Percentiles rank a stretch among this genome's conserved stretches.
Evolutionary conservation across 75 land plant species (phyloP).

Genomic region (Selaginella moellendorffii): DNA sequence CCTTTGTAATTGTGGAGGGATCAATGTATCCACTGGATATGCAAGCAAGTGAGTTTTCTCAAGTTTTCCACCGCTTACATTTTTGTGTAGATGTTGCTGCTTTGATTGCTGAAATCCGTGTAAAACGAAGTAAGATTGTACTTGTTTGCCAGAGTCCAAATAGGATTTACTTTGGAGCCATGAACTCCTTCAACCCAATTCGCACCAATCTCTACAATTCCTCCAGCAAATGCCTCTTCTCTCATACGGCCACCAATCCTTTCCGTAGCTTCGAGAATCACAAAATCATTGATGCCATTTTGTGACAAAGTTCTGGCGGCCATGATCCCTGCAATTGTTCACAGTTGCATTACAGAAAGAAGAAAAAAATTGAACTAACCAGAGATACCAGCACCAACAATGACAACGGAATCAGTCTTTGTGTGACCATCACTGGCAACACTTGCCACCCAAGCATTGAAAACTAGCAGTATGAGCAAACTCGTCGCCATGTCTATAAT

Average conservation of each 20-base stretch:
- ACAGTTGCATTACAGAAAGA: background rate
- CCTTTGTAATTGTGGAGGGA: background rate
- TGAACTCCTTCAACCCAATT: constrained; percentile 82
- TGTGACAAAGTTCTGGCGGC: constrained; percentile 51
- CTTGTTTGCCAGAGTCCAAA: constrained; percentile 45
- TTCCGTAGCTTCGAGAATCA: constrained; percentile 57
- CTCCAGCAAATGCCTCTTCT: constrained; percentile 38
- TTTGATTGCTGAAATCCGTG: constrained; percentile 43
- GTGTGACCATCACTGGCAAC: too few species aligned
- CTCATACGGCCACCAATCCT: constrained; percentile 52
- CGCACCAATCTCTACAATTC: constrained; percentile 54
- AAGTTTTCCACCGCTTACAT: too few species aligned
- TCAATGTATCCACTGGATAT: background rate
- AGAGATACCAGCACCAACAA: background rate
- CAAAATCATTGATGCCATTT: constrained; percentile 44
- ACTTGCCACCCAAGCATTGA: too few species aligned
- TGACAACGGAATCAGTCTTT: background rate
- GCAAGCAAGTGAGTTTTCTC: background rate
- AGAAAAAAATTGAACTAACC: background rate
- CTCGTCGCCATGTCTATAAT: too few species aligned
- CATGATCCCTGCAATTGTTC: constrained; percentile 29
- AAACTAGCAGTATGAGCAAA: too few species aligned
- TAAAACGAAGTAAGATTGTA: constrained; percentile 28
- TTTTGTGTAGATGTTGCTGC: constrained; percentile 47
- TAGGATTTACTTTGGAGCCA: constrained; percentile 46